These are phyloP conservation scores for Phtheirospermum japonicum DNA, from an alignment of 257 asterid genomes.

Conservation along the genomic window DNA sequence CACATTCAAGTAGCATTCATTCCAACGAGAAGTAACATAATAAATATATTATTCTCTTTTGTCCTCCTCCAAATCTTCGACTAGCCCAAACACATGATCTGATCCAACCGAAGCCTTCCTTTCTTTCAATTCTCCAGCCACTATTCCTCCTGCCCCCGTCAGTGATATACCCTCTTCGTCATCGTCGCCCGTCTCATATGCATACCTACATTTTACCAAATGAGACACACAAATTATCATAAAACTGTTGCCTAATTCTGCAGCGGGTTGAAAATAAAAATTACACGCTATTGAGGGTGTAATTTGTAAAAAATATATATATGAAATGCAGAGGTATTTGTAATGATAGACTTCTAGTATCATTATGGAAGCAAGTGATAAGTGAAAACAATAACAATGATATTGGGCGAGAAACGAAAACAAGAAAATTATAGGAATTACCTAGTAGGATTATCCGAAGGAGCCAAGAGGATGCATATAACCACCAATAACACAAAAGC, in stretches of 20 bases:
- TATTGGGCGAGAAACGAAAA: conserved; percentile 1
- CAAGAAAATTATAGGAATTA: conserved; percentile 25
- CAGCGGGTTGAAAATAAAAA: too few relatives aligned
- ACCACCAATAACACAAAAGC: conserved; percentile 71
- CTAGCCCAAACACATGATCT: conserved; percentile 61
- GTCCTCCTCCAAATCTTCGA: conserved; percentile 63
- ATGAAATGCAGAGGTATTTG: too few relatives aligned
- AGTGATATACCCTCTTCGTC: conserved; percentile 85
- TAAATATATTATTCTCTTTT: conserved; percentile 41
- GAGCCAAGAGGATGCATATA: conserved; percentile 85
- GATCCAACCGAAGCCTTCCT: conserved; percentile 51
- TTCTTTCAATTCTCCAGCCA: conserved; percentile 65
- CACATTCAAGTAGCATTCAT: too few relatives aligned
- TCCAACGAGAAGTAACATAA: too few relatives aligned
- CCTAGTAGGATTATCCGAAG: conserved; percentile 94
- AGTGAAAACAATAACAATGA: background rate
- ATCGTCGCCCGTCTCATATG: conserved; percentile 85
- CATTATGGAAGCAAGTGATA: too few relatives aligned
- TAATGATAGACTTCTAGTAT: too few relatives aligned
- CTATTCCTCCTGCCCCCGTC: conserved; percentile 58
- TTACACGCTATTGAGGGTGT: background rate
- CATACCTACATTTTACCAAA: conserved; percentile 53
- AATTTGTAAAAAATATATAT: too few relatives aligned
- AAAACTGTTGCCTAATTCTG: background rate
- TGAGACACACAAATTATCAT: background rate